Base-by-base conservation (phyloP, 805 yeast genomes). In the Saturnispora besseyi region DNA sequence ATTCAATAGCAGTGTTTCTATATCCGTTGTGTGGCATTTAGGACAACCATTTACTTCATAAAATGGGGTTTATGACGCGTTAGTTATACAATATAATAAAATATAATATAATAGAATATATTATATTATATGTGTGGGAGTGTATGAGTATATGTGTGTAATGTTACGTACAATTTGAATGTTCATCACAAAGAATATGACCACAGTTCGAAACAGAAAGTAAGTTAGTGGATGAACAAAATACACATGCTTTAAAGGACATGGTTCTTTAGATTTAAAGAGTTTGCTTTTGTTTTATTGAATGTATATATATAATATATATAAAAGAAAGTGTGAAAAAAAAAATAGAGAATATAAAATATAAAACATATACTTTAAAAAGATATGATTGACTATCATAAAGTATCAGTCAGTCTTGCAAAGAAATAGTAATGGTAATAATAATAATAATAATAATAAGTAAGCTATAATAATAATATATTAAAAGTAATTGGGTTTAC, bases 401-500 rank as follows among this genome's bases (percentile, higher is more conserved):
- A 26, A 26, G 29, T 26, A 26, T 6, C 29, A 26, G 29, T 6
- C 9, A 26, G 9, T 26, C 29, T 3, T 26, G 9, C 9, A 7
- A 8, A 37, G 26, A 21, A 37, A 21, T 37, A 37, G 34, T 12
- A 31, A 21, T 37, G 9, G 26, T 22, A 21, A 6, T 37, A 21
- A 11, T 21, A 21, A 37, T 9, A 37, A 21, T 37, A 22, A 6
- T 21, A 13, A 31, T 11, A 13, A 31, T 11, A 31, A 31, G 34
- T 11, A 13, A 12, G 34, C 6, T 31, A 13, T 11, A 31, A 31
- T 12, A 12, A 31, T 31, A 31, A 31, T 31, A 31, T 12, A 31
- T 9, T 11, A 31, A 12, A 5, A 31, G 10, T 31, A 12, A 13
- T 13, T 11, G 4, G 4, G 43, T 36, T 62, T 67, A 73, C 52